Evolutionary conservation across 495 filamentous ascomycete genomes (phyloP), one percentile per base, ranked within the genome.

Genomic region (Neurospora sp.): DNA sequence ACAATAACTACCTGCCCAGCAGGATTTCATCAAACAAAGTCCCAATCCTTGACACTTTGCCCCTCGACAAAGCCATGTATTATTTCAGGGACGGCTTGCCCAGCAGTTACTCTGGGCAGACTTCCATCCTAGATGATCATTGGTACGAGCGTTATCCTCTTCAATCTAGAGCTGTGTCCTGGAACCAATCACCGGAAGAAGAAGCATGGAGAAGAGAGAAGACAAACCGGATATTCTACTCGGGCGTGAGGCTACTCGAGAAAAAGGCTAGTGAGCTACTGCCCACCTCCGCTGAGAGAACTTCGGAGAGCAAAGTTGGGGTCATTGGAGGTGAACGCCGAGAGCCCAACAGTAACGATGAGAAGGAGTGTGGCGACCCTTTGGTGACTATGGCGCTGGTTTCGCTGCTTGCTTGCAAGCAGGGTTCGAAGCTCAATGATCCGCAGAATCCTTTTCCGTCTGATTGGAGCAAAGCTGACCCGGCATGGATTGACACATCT

Each of bases 301-400:
- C 24, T 66, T 66, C 28, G 54, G 71, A 79, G 45, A 79, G 77
- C 43, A 75, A 76, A 24, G 31, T 82, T 34, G 77, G 78, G 2
- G 74, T 76, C 34, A 77, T 81, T 71, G 82, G 81, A 8, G 78
- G 72, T 4, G 73, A 78, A 38, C 77, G 74, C 37, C 69, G 80
- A 2, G 80, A 86, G 24, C 80, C 80, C 21, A 75, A 79, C n/a
- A 62, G 59, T 1, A 84, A 81, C 72, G 74, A 80, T 3, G 72
- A 76, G 2, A 72, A 43, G 2, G 79, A 82, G 48, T 78, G 81
- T 69, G 78, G 79, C 2, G 74, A 77, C 19, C 82, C 82, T 13
- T 70, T 86, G n/a, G 48, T 88, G 1, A 79, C 77, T n/a, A 78
- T 83, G 77, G 69, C 75, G 0, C 83, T 83, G 59, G 80, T 79